Conservation (phyloP, 2,329 filamentous ascomycete species). For the Paraconiothyrium brasiliense region DNA sequence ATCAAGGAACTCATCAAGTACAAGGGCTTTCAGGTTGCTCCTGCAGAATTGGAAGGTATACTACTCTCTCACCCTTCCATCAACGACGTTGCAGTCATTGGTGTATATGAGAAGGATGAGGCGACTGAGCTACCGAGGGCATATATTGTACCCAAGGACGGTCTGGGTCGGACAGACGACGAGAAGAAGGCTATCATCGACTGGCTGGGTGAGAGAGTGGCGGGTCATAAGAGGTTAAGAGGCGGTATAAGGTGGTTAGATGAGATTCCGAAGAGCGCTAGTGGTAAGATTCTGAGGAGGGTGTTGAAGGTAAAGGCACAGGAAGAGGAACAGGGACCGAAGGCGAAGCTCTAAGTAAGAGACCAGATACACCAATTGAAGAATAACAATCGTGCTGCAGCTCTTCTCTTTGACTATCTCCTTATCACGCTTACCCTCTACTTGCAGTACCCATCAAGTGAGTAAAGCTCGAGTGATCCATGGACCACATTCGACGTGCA, state of each 20-base stretch:
- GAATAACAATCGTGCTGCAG: not conserved
- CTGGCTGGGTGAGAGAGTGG: slow-evolving; percentile 55
- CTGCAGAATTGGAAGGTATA: slow-evolving; percentile 58
- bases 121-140: slow-evolving; percentile 57
- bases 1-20: slow-evolving; percentile 56
- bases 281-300: slow-evolving; percentile 58
- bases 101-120: slow-evolving; percentile 55
- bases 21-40: slow-evolving; percentile 59
- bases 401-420: not conserved
- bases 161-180: slow-evolving; percentile 40
- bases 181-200: slow-evolving; percentile 52
- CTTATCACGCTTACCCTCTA: not conserved
- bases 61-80: slow-evolving; percentile 54
- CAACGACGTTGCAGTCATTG: slow-evolving; percentile 57
- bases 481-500: not conserved
- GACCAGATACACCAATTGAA: not conserved
- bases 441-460: not conserved
- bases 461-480: not conserved
- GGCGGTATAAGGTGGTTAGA: slow-evolving; percentile 58
- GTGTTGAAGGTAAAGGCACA: slow-evolving; percentile 55
- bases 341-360: slow-evolving; percentile 54
- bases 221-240: slow-evolving; percentile 58
- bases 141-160: slow-evolving; percentile 46
- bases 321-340: slow-evolving; percentile 51
- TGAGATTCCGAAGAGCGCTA: slow-evolving; percentile 59